Percentiles rank a stretch among this genome's conserved stretches.
phyloP scores from a whole-genome alignment of 495 filamentous ascomycete genomes.

The Tuber calosporum region DNA sequence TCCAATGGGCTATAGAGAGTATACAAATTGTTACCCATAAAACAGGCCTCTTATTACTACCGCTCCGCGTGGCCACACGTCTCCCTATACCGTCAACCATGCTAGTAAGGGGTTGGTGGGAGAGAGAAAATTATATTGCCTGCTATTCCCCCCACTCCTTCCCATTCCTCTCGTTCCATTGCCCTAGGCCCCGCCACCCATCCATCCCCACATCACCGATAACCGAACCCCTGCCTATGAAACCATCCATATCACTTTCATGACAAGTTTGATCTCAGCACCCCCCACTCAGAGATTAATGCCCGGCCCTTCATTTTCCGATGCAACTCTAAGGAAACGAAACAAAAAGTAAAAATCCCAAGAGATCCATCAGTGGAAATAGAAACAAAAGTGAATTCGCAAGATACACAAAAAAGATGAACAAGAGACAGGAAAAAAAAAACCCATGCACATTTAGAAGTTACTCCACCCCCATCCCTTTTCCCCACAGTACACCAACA shows the following conservation, averaged over 20 bases:
- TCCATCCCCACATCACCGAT: not conserved
- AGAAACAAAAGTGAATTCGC: slow-evolving; percentile 17
- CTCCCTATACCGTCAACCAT: not conserved
- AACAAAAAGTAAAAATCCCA: slow-evolving; percentile 6
- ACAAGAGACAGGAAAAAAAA: slow-evolving; percentile 12
- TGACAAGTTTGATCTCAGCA: not conserved
- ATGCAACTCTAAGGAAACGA: slow-evolving; percentile 3
- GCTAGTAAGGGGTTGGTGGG: not conserved
- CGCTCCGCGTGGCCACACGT: not conserved
- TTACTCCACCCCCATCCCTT: not conserved
- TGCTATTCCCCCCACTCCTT: not conserved
- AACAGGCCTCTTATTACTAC: not conserved
- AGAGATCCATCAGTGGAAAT: slow-evolving; percentile 19
- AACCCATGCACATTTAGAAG: not conserved
- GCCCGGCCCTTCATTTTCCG: not conserved
- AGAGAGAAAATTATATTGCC: slow-evolving; percentile 3
- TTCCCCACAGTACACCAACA: not conserved
- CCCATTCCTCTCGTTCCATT: not conserved
- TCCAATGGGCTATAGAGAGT: not conserved
- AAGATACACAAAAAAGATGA: slow-evolving; percentile 12
- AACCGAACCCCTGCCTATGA: not conserved
- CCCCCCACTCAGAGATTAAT: not conserved
- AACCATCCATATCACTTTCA: not conserved
- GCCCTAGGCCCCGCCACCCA: not conserved
- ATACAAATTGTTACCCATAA: not conserved